These are phyloP conservation scores for Annulohypoxylon stygium DNA, from an alignment of 495 filamentous ascomycete species.

Conservation along the genomic window DNA sequence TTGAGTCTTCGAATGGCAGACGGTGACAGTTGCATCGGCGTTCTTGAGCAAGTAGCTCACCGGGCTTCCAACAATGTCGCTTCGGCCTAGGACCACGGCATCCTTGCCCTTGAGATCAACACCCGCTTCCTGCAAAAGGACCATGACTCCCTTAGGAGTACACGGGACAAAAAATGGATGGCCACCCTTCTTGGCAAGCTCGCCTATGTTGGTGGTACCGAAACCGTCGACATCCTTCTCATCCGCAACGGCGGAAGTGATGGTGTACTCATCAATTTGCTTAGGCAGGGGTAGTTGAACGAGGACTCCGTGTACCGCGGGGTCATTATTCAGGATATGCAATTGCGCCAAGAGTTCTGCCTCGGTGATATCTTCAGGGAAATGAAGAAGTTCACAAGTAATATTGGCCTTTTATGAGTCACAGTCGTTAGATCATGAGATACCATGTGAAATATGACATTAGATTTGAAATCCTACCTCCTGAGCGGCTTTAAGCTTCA, in stretches of 20 bases:
- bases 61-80: conserved; percentile 96
- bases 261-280: conserved; percentile 86
- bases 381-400: conserved; percentile 84
- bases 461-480: conserved; percentile 70
- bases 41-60: conserved; percentile 95
- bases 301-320: conserved; percentile 88
- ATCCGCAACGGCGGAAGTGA: conserved; percentile 90
- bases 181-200: conserved; percentile 93
- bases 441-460: conserved; percentile 10
- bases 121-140: conserved; percentile 83
- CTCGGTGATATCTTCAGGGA: conserved; percentile 84
- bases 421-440: conserved; percentile 32
- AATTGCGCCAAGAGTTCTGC: conserved; percentile 86
- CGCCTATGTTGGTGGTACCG: conserved; percentile 91
- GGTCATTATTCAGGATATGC: conserved; percentile 85
- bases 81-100: conserved; percentile 93
- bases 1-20: conserved; percentile 91
- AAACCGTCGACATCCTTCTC: conserved; percentile 99
- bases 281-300: conserved; percentile 92
- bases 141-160: conserved; percentile 98
- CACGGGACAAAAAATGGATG: conserved; percentile 90
- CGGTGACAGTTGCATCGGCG: conserved; percentile 94
- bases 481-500: conserved; percentile 97
- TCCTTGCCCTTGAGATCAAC: conserved; percentile 89
- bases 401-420: conserved; percentile 79